A percentile compares a stretch with the other conserved stretches of the same genome.
phyloP scores from a whole-genome alignment of 139 green algal genomes.

The Chlorella ohadii region DNA sequence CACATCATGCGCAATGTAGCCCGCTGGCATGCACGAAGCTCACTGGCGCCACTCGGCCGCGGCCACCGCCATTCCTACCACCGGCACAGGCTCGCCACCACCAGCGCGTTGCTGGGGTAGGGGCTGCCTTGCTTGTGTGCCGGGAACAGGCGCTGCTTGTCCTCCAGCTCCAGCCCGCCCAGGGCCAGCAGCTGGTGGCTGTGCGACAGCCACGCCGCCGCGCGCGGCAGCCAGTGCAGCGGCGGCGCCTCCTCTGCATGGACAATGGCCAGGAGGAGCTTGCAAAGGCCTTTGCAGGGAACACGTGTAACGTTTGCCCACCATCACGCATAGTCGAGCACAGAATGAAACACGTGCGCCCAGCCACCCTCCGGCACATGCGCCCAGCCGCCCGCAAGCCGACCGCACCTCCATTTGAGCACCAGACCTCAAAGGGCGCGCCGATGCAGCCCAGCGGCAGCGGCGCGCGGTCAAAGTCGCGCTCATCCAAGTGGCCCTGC shows the following conservation, averaged over 20 bases:
- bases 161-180: slow-evolving; percentile 14
- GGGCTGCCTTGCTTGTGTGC: slow-evolving; percentile 2
- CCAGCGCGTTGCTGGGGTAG: slow-evolving; percentile 11
- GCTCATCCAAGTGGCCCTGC: slow-evolving; percentile 22
- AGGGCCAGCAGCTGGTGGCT: slow-evolving; percentile 5
- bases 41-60: no score
- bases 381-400: not conserved
- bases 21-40: no score
- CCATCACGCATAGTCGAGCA: no score
- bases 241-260: slow-evolving; percentile 4
- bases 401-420: not conserved
- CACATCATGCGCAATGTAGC: no score
- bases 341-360: no score
- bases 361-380: no score
- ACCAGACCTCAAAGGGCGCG: slow-evolving; percentile 18
- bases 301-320: no score
- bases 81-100: not conserved
- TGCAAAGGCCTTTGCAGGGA: no score
- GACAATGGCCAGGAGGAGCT: no score
- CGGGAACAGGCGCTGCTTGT: slow-evolving; percentile 22
- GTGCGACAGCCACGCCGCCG: slow-evolving; percentile 3
- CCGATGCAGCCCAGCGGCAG: slow-evolving; percentile 25
- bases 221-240: slow-evolving; percentile 26
- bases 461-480: not conserved
- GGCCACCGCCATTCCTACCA: no score